These are phyloP conservation scores for Dictyostelium purpureum DNA, from an alignment of 78 protist genomes.

Conservation along the genomic window DNA sequence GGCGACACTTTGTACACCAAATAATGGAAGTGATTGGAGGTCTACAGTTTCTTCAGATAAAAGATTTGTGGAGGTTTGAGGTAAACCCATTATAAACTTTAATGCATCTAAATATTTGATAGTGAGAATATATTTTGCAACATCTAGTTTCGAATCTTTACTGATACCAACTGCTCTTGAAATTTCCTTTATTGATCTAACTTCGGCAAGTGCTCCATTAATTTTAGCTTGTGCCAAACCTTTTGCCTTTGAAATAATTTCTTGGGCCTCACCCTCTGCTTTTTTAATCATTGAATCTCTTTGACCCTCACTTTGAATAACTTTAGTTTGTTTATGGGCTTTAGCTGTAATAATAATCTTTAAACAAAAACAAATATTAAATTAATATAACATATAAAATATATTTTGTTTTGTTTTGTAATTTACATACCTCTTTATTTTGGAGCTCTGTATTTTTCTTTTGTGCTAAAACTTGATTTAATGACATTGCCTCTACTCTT, in stretches of 20 bases:
- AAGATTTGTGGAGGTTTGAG: neutral
- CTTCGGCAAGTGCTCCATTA: neutral
- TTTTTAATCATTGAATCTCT: conserved; percentile 15
- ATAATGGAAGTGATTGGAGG: neutral
- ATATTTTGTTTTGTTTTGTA: neutral
- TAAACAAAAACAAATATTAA: neutral
- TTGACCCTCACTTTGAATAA: neutral
- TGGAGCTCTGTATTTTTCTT: conserved; percentile 1
- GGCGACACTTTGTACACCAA: neutral
- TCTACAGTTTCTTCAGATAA: neutral
- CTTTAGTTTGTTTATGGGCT: conserved; percentile 16
- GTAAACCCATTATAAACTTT: neutral
- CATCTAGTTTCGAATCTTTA: neutral
- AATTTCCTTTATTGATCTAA: neutral
- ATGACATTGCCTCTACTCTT: neutral
- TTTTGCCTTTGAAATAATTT: conserved; percentile 11
- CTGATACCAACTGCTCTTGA: neutral
- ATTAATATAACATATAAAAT: neutral
- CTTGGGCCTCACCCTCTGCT: conserved; percentile 30
- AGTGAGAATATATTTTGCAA: neutral
- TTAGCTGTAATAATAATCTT: conserved; percentile 14
- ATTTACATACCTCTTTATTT: neutral
- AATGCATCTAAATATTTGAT: conserved; percentile 4
- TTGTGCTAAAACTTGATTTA: neutral
- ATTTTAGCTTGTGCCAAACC: conserved; percentile 7